A percentile compares a stretch with the other conserved stretches of the same genome.
Conservation (phyloP, 192 early-diverging fungal genomes). For the Anaeromyces robustus region DNA sequence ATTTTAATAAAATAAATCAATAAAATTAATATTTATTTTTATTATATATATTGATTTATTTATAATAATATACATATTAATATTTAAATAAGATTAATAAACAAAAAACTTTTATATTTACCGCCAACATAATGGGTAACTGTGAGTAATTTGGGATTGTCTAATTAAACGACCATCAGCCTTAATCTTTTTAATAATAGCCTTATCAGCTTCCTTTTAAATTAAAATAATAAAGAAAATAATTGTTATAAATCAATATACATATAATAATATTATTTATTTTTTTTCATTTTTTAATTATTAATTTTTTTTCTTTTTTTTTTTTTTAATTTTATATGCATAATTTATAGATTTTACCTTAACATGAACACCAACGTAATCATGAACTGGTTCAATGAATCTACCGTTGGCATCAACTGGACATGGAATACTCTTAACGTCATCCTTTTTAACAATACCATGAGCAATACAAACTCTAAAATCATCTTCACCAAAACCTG, state of each 20-base stretch:
- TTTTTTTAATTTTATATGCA: too few species aligned
- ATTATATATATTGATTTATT: too few species aligned
- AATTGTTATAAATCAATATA: too few species aligned
- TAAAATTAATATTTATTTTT: background rate
- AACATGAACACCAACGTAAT: slow-evolving; percentile 71
- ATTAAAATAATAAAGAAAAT: too few species aligned
- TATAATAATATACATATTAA: too few species aligned
- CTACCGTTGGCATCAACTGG: slow-evolving; percentile 76
- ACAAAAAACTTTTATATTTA: slow-evolving; percentile 2
- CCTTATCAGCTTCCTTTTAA: slow-evolving; percentile 97
- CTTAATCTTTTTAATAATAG: slow-evolving; percentile 85
- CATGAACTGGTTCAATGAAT: slow-evolving; percentile 58
- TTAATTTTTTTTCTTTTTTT: too few species aligned
- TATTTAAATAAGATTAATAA: background rate
- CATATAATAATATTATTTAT: too few species aligned
- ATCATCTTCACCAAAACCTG: slow-evolving; percentile 98
- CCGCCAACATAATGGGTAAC: slow-evolving; percentile 96
- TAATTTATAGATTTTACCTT: too few species aligned
- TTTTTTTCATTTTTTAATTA: too few species aligned
- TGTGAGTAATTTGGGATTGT: slow-evolving; percentile 79
- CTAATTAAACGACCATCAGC: slow-evolving; percentile 63
- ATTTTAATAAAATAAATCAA: background rate
- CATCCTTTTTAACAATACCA: slow-evolving; percentile 66
- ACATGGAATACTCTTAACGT: slow-evolving; percentile 53
- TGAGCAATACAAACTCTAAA: slow-evolving; percentile 77